Evolutionary conservation across 345 rosid species (phyloP), one percentile per base, ranked within the genome.

Genomic region (Gossypium australe): DNA sequence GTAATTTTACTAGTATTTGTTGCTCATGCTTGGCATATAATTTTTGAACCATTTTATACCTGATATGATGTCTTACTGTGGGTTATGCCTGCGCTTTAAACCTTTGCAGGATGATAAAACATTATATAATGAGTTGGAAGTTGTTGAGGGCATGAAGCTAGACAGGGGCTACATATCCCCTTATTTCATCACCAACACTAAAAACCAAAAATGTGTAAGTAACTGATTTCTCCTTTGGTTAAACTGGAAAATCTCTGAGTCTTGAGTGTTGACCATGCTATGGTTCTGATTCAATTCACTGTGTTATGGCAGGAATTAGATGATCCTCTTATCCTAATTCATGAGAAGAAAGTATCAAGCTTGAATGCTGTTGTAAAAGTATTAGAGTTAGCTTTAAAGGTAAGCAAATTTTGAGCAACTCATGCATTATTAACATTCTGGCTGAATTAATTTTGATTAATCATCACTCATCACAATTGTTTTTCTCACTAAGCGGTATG

Each of bases 91-190:
- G 38, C 7, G 0, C 38, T 0, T 34, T 56, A 16, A 49, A 57
- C 24, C 79, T 10, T 72, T 78, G 67, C 84, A 93, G 99, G 99
- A 89, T 82, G 99, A 98, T n/a, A 96, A 93, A 79, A 96, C n/a
- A n/a, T n/a, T n/a, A n/a, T n/a, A n/a, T n/a, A n/a, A n/a, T n/a
- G n/a, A n/a, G n/a, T n/a, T n/a, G 71, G 99, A 96, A 81, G 95
- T 93, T 76, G 99, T 96, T 27, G 99, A 96, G 82, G 99, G 99
- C 63, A 93, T 96, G 99, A 96, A 93, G n/a, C n/a, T n/a, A n/a
- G n/a, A n/a, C n/a, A n/a, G n/a, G n/a, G n/a, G n/a, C n/a, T n/a
- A n/a, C n/a, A n/a, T n/a, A n/a, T n/a, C n/a, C n/a, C n/a, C n/a
- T n/a, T n/a, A n/a, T n/a, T n/a, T n/a, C n/a, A n/a, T n/a, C n/a